Percentiles rank a stretch among this genome's conserved stretches.
These are phyloP conservation scores for Aspergillus sergii DNA, from an alignment of 2,329 filamentous ascomycete genomes.

Conservation along the genomic window DNA sequence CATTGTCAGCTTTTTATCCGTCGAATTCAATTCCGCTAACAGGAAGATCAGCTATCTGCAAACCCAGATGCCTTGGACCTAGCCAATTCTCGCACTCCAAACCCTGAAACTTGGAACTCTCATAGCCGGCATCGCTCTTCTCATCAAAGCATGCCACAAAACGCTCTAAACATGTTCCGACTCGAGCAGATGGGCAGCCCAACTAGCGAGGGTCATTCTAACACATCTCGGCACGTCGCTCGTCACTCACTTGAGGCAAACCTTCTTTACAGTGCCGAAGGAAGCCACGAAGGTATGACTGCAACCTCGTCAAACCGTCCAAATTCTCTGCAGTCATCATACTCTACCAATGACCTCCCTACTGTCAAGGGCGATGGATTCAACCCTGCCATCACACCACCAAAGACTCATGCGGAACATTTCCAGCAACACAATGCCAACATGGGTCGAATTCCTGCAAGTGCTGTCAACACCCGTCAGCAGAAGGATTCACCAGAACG, in stretches of 20 bases:
- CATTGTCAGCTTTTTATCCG: not conserved
- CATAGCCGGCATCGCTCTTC: conserved; percentile 70
- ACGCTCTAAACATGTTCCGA: conserved; percentile 48
- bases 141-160: conserved; percentile 62
- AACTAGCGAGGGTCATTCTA: conserved; percentile 31
- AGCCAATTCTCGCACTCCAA: conserved; percentile 68
- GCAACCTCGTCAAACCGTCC: conserved; percentile 43
- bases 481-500: conserved; percentile 41
- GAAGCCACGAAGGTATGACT: conserved; percentile 27
- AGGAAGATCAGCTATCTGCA: conserved; percentile 67
- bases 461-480: conserved; percentile 67
- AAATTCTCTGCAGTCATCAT: conserved; percentile 71
- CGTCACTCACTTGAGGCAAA: conserved; percentile 51
- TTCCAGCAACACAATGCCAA: conserved; percentile 76
- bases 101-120: conserved; percentile 66
- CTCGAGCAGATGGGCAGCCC: conserved; percentile 39
- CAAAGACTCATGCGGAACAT: conserved; percentile 64
- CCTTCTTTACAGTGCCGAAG: conserved; percentile 36
- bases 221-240: conserved; percentile 41
- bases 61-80: conserved; percentile 81
- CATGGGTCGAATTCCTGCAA: conserved; percentile 75
- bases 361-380: conserved; percentile 73
- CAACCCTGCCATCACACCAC: conserved; percentile 45
- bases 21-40: conserved; percentile 40
- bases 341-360: conserved; percentile 85